These are phyloP conservation scores for Lenzites betulinus DNA, from an alignment of 768 basidiomycete species.

Conservation along the genomic window DNA sequence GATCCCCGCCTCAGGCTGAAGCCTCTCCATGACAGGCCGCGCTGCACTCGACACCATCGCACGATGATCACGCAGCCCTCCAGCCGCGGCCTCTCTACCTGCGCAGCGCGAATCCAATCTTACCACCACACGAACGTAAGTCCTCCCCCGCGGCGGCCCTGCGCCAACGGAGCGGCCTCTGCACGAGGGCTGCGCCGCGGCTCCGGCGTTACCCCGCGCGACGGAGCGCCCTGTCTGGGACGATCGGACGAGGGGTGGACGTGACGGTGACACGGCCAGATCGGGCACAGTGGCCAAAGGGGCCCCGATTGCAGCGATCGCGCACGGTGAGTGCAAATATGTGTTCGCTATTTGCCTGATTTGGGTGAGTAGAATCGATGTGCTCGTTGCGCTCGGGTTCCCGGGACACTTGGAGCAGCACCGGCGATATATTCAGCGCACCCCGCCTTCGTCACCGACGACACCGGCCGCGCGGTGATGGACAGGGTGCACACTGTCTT, in stretches of 20 bases:
- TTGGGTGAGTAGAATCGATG: constrained; percentile 1
- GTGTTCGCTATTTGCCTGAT: neutral
- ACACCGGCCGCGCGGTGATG: neutral
- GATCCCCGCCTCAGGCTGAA: neutral
- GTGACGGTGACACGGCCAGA: neutral
- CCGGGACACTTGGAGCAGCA: neutral
- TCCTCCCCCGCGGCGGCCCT: too few species aligned
- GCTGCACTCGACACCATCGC: neutral
- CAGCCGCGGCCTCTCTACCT: neutral
- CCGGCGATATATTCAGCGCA: neutral
- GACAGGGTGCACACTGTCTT: neutral
- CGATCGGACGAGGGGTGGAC: neutral
- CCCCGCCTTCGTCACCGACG: neutral
- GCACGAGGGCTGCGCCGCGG: neutral
- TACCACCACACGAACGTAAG: too few species aligned
- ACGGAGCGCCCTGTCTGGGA: too few species aligned
- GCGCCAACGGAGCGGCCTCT: too few species aligned
- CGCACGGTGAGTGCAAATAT: neutral
- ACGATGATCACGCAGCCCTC: neutral
- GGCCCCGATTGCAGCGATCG: neutral
- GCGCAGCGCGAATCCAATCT: too few species aligned
- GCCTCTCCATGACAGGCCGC: neutral
- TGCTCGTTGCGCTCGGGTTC: neutral
- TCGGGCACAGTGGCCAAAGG: neutral
- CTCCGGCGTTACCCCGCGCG: neutral